Evolutionary conservation across 441 rosid genomes (phyloP), one percentile per base, ranked within the genome.

Genomic region (Rhodomyrtus psidioides): DNA sequence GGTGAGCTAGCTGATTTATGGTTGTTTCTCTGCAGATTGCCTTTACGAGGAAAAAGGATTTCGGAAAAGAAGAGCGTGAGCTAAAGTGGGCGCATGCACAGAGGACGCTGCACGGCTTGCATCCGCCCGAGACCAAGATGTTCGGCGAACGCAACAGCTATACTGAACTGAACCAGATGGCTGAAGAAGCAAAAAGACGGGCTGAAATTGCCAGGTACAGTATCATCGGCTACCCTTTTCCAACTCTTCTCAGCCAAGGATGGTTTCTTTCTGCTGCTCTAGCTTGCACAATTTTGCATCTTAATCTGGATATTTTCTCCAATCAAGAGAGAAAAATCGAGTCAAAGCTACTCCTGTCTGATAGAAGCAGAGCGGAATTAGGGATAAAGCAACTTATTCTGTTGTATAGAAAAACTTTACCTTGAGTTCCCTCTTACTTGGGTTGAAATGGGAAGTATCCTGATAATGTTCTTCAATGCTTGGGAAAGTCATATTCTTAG

Each of bases 61-160:
- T 91, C 7, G 88, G 90, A 10, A 93, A 88, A 86, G 93, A 90
- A 88, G 89, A 91, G 76, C 93, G 87, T 2, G 87, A 93, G 88
- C 91, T 89, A 21, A 92, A 89, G 84, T 90, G 93, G 95, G 91
- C 92, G 19, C 92, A 93, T 60, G 92, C 93, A 15, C 93, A 89
- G 85, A 91, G 93, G 86, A 90, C 90, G 39, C 91, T 93, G 57
- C 93, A 90, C 6, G 92, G 92, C 27, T 88, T 90, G 57, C 87
- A 89, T 34, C 87, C 91, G 86, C 92, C 89, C 10, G 92, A 92
- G 62, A 89, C 91, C 85, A 87, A 83, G 86, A 90, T 90, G 91
- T 91, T 92, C 86, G 70, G 51, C 12, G 92, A 91, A 27, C 91
- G 91, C 49, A 86, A 24, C 85, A 92, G 86, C 79, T 87, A 54